These are phyloP conservation scores for Talaromyces sp. DNA, from an alignment of 2,329 filamentous ascomycete species.

Conservation along the genomic window DNA sequence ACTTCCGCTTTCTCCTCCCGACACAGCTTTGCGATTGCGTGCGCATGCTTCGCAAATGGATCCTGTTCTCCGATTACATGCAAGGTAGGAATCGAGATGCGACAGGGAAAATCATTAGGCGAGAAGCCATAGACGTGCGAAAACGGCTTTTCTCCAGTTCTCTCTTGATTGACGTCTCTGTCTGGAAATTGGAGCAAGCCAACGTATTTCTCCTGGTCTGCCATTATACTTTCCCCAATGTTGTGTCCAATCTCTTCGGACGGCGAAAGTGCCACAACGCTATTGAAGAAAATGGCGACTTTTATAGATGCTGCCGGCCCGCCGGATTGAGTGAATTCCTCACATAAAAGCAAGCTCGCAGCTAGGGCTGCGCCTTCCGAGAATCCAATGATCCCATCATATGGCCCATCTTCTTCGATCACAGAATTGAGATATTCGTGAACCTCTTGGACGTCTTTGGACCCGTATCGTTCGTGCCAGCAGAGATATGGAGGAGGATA, in stretches of 20 bases:
- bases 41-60: not conserved
- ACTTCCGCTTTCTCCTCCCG: not conserved
- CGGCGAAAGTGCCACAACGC: not conserved
- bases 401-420: slow-evolving; percentile 56
- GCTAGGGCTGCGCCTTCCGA: slow-evolving; percentile 77
- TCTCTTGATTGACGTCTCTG: not conserved
- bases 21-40: not conserved
- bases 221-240: not conserved
- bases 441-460: not conserved
- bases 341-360: slow-evolving; percentile 4
- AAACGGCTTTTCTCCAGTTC: not conserved
- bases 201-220: not conserved
- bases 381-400: slow-evolving; percentile 79
- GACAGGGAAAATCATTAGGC: not conserved
- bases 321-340: not conserved
- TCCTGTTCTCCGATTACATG: slow-evolving; percentile 8
- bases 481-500: slow-evolving; percentile 12
- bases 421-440: slow-evolving; percentile 2
- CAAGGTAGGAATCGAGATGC: slow-evolving; percentile 6
- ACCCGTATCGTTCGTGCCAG: not conserved
- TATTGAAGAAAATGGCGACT: slow-evolving; percentile 10
- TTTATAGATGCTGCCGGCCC: not conserved
- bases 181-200: not conserved
- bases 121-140: not conserved
- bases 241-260: not conserved